Evolutionary conservation across 148 eudicot species (phyloP).

Genomic region (Diospyros lotus): DNA sequence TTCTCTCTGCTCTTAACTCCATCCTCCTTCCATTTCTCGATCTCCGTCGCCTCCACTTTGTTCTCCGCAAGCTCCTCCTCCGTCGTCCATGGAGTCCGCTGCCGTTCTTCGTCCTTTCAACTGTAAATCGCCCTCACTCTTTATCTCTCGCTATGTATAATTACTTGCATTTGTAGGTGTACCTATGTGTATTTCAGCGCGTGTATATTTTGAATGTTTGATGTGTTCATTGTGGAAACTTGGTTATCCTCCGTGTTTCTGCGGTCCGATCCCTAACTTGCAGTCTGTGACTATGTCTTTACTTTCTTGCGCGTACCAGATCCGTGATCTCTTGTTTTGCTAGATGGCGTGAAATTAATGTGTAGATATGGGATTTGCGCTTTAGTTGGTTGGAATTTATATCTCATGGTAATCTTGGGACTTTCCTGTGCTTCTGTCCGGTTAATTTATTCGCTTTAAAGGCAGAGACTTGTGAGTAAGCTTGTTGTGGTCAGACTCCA

Average conservation of each 20-base stretch:
- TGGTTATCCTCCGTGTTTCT: background rate
- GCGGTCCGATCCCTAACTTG: background rate
- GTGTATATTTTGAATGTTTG: background rate
- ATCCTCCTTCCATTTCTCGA: slow-evolving; percentile 4
- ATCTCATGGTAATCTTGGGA: background rate
- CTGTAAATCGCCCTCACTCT: slow-evolving; percentile 8
- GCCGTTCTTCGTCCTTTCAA: slow-evolving; percentile 13
- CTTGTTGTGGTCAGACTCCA: background rate
- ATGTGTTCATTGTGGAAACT: background rate
- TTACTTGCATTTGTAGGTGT: background rate
- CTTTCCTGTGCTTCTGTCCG: background rate
- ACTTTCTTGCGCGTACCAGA: background rate
- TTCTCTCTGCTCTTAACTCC: background rate
- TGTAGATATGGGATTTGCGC: too few relatives aligned
- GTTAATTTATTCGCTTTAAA: background rate
- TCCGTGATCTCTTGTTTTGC: too few relatives aligned
- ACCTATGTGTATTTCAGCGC: background rate
- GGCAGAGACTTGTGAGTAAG: background rate
- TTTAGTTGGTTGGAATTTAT: too few relatives aligned
- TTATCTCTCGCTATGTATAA: background rate
- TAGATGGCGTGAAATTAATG: too few relatives aligned
- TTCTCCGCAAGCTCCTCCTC: background rate
- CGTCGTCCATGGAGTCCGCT: slow-evolving; percentile 13
- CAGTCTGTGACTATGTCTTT: too few relatives aligned
- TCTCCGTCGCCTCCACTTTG: slow-evolving; percentile 1